Evolutionary conservation across 2,329 filamentous ascomycete species (phyloP).

Genomic region (Talaromyces sp.): DNA sequence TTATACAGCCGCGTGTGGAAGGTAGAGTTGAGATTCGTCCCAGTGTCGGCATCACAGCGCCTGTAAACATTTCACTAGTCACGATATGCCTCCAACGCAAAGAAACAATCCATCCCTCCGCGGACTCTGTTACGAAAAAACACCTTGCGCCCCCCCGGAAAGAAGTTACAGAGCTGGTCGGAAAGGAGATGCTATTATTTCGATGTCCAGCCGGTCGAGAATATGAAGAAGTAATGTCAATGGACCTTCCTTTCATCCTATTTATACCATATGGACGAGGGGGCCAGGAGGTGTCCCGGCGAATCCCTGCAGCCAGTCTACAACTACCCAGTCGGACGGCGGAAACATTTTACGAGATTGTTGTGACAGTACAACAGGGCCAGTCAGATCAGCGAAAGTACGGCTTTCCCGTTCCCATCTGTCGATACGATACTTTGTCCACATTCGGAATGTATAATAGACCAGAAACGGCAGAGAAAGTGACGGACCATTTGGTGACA

Average conservation of each 20-base stretch:
- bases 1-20: constrained; percentile 80
- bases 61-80: constrained; percentile 86
- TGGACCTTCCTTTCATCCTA: constrained; percentile 95
- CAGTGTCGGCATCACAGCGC: constrained; percentile 76
- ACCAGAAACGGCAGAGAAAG: constrained; percentile 80
- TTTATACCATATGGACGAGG: constrained; percentile 95
- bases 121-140: constrained; percentile 89
- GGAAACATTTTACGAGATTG: constrained; percentile 94
- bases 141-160: constrained; percentile 85
- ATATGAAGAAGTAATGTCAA: constrained; percentile 82
- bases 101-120: constrained; percentile 94
- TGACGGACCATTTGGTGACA: constrained; percentile 86
- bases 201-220: constrained; percentile 80
- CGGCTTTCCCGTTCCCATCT: constrained; percentile 82
- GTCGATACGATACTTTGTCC: constrained; percentile 91
- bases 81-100: constrained; percentile 89
- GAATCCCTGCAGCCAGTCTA: constrained; percentile 87
- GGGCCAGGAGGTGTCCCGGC: constrained; percentile 81
- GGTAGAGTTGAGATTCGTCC: constrained; percentile 96
- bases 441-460: constrained; percentile 99
- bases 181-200: constrained; percentile 91
- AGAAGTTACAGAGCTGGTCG: constrained; percentile 87
- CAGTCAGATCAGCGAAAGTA: constrained; percentile 85
- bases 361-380: constrained; percentile 92
- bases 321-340: constrained; percentile 89